Percentiles rank a stretch among this genome's conserved stretches.
These are phyloP conservation scores for Anthoceros angustus DNA, from an alignment of 225 moss, liverwort and hornwort genomes.

Conservation along the genomic window DNA sequence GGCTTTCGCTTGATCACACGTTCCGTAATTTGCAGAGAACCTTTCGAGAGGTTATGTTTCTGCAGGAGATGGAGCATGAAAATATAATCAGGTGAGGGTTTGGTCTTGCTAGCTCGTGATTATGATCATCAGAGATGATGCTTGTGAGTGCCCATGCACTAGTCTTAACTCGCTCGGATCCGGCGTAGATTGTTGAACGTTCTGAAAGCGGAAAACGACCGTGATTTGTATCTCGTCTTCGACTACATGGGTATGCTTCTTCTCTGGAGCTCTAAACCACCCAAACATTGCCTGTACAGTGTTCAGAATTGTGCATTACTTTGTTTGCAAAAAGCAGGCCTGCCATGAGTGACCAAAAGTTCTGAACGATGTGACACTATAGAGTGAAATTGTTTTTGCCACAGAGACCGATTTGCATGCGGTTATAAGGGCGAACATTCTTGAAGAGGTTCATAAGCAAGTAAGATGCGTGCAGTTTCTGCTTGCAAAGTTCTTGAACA, in stretches of 20 bases:
- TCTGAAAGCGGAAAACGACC: conserved; percentile 88
- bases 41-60: conserved; percentile 96
- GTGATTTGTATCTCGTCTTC: conserved; percentile 86
- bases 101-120: neutral
- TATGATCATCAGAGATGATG: neutral
- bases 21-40: conserved; percentile 40
- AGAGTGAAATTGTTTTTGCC: neutral
- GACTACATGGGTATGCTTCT: conserved; percentile 71
- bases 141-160: neutral
- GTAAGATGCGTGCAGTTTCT: conserved; percentile 17
- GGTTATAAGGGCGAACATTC: conserved; percentile 84
- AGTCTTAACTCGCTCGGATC: neutral
- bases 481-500: neutral
- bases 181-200: conserved; percentile 63
- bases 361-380: neutral
- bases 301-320: no score
- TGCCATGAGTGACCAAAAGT: no score
- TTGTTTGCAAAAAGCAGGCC: no score
- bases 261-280: neutral
- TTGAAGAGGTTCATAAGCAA: conserved; percentile 98
- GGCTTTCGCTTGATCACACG: neutral
- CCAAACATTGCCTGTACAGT: no score
- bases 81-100: conserved; percentile 79
- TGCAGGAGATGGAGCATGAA: conserved; percentile 97
- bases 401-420: conserved; percentile 93